Evolutionary conservation across 768 basidiomycete species (phyloP).

Genomic region (Paxillus ammoniavirescens): DNA sequence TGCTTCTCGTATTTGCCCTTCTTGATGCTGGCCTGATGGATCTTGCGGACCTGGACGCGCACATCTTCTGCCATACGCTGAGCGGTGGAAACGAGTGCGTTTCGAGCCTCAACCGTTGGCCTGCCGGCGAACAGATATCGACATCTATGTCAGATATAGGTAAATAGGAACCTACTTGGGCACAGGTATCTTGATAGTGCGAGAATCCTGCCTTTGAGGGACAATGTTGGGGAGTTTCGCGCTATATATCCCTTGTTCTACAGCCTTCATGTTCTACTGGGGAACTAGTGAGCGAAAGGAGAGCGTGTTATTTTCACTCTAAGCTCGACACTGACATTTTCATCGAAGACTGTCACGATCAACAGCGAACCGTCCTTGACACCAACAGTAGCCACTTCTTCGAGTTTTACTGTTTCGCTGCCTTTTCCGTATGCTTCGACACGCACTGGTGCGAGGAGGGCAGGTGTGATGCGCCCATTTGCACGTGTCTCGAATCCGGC

Average conservation of each 20-base stretch:
- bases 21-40: conserved; percentile 65
- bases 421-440: conserved; percentile 48
- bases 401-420: conserved; percentile 42
- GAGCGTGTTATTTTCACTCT: background rate
- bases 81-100: conserved; percentile 51
- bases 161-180: conserved; percentile 56
- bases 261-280: conserved; percentile 69
- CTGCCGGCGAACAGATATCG: conserved; percentile 34
- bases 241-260: conserved; percentile 75
- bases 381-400: conserved; percentile 79
- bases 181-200: conserved; percentile 77
- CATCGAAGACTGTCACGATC: conserved; percentile 75
- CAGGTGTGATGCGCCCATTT: conserved; percentile 73
- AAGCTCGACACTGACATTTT: conserved; percentile 51
- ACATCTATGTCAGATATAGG: background rate
- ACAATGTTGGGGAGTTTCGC: conserved; percentile 70
- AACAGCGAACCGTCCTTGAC: conserved; percentile 75
- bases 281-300: conserved; percentile 16
- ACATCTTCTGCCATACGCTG: conserved; percentile 71
- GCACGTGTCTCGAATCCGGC: conserved; percentile 70
- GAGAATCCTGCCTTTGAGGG: conserved; percentile 67
- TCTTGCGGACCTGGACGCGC: conserved; percentile 71
- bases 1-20: conserved; percentile 68
- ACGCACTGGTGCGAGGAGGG: conserved; percentile 64
- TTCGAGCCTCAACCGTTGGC: conserved; percentile 73